Conservation (phyloP, 441 rosid species). For the Populus hybrid region DNA sequence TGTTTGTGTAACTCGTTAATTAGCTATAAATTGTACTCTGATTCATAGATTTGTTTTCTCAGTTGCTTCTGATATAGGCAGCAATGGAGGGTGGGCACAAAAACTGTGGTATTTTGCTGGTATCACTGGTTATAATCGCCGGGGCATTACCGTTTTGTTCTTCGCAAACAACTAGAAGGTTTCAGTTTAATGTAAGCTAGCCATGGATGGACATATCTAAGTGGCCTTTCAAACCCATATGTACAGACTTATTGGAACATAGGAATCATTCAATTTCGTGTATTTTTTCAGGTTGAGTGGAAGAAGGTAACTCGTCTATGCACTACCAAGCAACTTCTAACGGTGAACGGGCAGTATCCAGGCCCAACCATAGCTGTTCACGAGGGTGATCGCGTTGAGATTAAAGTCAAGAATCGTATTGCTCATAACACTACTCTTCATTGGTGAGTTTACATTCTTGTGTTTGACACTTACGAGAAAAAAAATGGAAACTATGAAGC, state of each 20-base stretch:
- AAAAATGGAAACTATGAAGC: neutral
- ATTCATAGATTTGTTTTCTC: too few relatives aligned
- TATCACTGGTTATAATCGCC: neutral
- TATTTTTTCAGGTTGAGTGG: neutral
- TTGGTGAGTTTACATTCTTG: neutral
- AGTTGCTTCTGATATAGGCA: neutral
- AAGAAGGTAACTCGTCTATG: neutral
- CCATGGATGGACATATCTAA: neutral
- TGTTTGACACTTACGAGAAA: too few relatives aligned
- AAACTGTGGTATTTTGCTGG: neutral
- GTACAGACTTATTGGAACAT: too few relatives aligned
- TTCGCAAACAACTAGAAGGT: neutral
- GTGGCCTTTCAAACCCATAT: too few relatives aligned
- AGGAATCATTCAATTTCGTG: neutral
- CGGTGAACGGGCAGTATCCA: neutral
- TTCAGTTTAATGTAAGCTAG: conserved; percentile 1
- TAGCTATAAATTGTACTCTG: too few relatives aligned
- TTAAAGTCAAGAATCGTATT: neutral
- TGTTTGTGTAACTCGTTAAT: too few relatives aligned
- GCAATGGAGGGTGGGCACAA: neutral
- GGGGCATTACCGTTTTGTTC: neutral
- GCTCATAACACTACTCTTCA: neutral
- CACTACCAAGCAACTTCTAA: neutral
- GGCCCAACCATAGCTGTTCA: conserved; percentile 3
- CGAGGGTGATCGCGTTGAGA: neutral